These are phyloP conservation scores for Ailanthus altissimus DNA, from an alignment of 345 rosid species.

Conservation along the genomic window DNA sequence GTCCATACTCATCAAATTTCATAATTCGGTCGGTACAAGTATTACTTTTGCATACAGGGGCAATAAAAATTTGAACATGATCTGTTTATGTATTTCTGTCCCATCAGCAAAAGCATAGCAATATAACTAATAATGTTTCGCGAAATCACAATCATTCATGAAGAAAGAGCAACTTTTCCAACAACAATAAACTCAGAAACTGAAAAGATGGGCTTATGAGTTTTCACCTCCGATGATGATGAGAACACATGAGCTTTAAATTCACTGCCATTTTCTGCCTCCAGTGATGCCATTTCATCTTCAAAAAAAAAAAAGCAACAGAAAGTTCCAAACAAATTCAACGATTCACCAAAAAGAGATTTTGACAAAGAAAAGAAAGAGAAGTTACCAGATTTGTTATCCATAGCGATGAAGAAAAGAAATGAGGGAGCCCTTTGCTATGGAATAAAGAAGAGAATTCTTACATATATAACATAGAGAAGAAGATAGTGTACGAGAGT, in stretches of 20 bases:
- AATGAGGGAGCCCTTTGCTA: conserved; percentile 6
- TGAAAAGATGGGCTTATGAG: neutral
- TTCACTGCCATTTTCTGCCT: conserved; percentile 37
- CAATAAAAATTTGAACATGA: neutral
- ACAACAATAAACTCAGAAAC: neutral
- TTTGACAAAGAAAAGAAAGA: neutral
- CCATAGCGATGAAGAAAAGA: conserved; percentile 3
- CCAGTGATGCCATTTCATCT: conserved; percentile 32
- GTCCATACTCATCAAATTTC: neutral
- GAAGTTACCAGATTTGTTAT: conserved; percentile 30
- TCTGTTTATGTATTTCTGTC: neutral
- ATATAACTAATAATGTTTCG: neutral
- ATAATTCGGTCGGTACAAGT: neutral
- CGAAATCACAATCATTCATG: neutral
- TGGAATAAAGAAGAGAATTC: neutral
- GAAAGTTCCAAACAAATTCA: conserved; percentile 16
- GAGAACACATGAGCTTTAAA: conserved; percentile 56
- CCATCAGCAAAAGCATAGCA: neutral
- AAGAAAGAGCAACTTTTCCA: conserved; percentile 2
- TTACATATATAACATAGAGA: neutral
- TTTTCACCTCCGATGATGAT: conserved; percentile 62
- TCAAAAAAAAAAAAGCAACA: conserved; percentile 10
- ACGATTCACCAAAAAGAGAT: conserved; percentile 3
- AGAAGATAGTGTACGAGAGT: neutral
- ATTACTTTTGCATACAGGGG: neutral